These are phyloP conservation scores for Boechera divaricarpa DNA, from an alignment of 345 rosid species.

Conservation along the genomic window DNA sequence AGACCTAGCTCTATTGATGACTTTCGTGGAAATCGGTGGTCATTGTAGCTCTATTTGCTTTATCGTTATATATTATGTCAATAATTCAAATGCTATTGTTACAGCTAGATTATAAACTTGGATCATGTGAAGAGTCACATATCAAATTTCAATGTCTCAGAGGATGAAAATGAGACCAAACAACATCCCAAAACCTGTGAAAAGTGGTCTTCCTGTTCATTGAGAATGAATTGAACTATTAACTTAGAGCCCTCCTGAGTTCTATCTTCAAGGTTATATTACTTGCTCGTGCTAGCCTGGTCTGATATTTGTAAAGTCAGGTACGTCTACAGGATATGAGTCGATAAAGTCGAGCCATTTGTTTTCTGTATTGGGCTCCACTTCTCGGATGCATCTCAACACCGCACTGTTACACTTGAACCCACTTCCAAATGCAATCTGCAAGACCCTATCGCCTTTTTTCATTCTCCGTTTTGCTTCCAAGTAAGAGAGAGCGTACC, in stretches of 20 bases:
- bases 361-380: conserved; percentile 43
- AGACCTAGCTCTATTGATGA: conserved; percentile 22
- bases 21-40: background rate
- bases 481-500: conserved; percentile 60
- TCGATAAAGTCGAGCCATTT: conserved; percentile 58
- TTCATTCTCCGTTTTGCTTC: conserved; percentile 58
- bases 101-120: conserved; percentile 6
- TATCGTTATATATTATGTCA: background rate
- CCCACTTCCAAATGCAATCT: conserved; percentile 68
- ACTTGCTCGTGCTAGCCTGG: conserved; percentile 16
- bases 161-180: conserved; percentile 31
- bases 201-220: conserved; percentile 14
- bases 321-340: conserved; percentile 48
- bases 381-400: conserved; percentile 52
- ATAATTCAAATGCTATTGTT: background rate
- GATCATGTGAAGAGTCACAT: conserved; percentile 12
- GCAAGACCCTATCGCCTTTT: conserved; percentile 61
- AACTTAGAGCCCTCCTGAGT: conserved; percentile 13
- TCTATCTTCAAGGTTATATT: conserved; percentile 31
- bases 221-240: conserved; percentile 29
- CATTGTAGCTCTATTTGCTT: conserved; percentile 6
- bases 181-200: conserved; percentile 27
- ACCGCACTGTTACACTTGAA: conserved; percentile 71
- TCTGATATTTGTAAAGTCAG: conserved; percentile 37
- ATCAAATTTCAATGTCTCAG: conserved; percentile 8